These are phyloP conservation scores for Talaromyces sp. DNA, from an alignment of 2,329 filamentous ascomycete species.

Conservation along the genomic window DNA sequence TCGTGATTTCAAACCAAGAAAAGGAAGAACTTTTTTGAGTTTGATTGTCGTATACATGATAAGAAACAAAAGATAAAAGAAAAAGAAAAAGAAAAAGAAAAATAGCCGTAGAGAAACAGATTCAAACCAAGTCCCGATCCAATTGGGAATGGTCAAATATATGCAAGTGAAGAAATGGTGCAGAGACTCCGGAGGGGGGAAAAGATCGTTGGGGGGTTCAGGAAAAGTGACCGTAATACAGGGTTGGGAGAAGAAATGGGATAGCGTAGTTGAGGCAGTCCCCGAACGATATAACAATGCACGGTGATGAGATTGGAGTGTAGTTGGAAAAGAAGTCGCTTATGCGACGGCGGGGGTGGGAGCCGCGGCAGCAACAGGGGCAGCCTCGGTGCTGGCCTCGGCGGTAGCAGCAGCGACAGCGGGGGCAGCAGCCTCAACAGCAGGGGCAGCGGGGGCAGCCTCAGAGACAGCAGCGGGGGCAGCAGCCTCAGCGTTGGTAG, in stretches of 20 bases:
- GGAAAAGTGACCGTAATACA: slow-evolving; percentile 36
- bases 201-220: slow-evolving; percentile 26
- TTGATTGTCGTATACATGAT: slow-evolving; percentile 49
- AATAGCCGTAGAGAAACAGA: slow-evolving; percentile 29
- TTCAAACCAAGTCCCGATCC: neutral
- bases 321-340: slow-evolving; percentile 13
- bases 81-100: slow-evolving; percentile 19
- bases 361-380: slow-evolving; percentile 36
- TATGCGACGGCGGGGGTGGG: slow-evolving; percentile 51
- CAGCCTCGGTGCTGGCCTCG: slow-evolving; percentile 40
- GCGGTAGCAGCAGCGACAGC: slow-evolving; percentile 40
- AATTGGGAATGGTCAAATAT: slow-evolving; percentile 34
- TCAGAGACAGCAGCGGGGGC: slow-evolving; percentile 37
- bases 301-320: slow-evolving; percentile 15
- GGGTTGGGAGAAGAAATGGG: slow-evolving; percentile 23
- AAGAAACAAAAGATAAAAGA: slow-evolving; percentile 30
- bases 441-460: slow-evolving; percentile 37
- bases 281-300: slow-evolving; percentile 14
- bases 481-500: slow-evolving; percentile 64
- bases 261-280: slow-evolving; percentile 22
- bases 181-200: slow-evolving; percentile 24
- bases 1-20: slow-evolving; percentile 37
- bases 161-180: slow-evolving; percentile 40
- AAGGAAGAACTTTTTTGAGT: slow-evolving; percentile 29
- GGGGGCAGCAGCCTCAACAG: slow-evolving; percentile 26